Base-by-base conservation (phyloP, 169 alveolate genomes). In the Theileria orientalis region DNA sequence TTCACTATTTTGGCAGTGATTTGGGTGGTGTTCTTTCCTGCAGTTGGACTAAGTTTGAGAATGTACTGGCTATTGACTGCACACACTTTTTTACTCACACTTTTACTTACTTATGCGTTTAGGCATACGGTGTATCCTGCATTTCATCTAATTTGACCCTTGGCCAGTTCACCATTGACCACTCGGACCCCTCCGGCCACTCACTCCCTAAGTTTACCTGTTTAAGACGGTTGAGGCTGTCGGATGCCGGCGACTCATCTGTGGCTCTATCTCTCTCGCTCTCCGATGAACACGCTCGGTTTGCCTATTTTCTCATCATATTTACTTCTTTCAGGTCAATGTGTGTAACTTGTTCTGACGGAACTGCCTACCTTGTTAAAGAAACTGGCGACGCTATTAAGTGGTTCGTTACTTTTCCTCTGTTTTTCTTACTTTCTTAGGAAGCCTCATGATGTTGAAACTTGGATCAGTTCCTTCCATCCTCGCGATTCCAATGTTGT, bases 381-480 rank as follows among this genome's bases (percentile, higher is more conserved):
- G 60, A 70, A n/a, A n/a, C n/a, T 29, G 79, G 76, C 1, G 25
- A 59, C 16, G 68, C 42, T 19, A 35, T 44, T 21, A 46, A 66
- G 0, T 46, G 74, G 61, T 13, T 62, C 61, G 59, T 63, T n/a
- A n/a, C n/a, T n/a, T n/a, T n/a, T n/a, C 71, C 62, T 76, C 1
- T 0, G 40, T 7, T 11, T 1, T 9, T 7, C 2, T 16, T 23
- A 9, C 25, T n/a, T 1, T 14, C 19, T 30, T 29, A 76, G 86
- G 83, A 21, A 40, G 25, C 80, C 86, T 11, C 80, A 59, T 32
- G 59, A 69, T 9, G 30, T 69, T 41, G 83, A 78, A 59, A 61
- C 82, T 32, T 78, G 86, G 86, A 78, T 35, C 13, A 78, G 83
- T 40, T 21, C 71, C 1, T 78, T 78, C 47, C 76, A 69, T 5